Percentiles rank a stretch among this genome's conserved stretches.
Evolutionary conservation across 257 asterid species (phyloP).

Genomic region (Salvia rosmarinus): DNA sequence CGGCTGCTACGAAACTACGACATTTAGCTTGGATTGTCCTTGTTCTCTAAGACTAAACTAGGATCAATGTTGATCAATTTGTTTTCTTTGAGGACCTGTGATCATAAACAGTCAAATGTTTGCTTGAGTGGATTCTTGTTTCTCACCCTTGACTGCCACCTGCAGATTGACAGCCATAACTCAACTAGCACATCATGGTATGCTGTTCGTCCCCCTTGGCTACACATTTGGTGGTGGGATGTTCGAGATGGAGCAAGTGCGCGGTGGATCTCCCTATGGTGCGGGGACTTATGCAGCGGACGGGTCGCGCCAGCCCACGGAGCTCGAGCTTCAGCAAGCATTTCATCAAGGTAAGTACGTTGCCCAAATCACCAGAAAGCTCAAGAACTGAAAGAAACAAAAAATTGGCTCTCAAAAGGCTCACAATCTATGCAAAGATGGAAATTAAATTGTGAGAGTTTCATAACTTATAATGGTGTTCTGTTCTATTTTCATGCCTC

Average conservation of each 20-base stretch:
- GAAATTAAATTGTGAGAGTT: no score
- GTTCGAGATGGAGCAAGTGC: conserved; percentile 83
- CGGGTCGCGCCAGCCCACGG: conserved; percentile 77
- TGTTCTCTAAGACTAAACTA: background rate
- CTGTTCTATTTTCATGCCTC: no score
- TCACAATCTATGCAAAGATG: no score
- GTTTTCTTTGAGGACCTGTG: background rate
- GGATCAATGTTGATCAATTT: background rate
- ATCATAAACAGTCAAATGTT: background rate
- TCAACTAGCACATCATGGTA: conserved; percentile 89
- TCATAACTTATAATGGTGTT: no score
- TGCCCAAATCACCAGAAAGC: conserved; percentile 70
- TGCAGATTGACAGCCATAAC: conserved; percentile 81
- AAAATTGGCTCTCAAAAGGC: no score
- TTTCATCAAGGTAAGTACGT: conserved; percentile 83
- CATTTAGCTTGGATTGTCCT: no score
- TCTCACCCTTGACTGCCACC: no score
- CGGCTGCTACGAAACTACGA: no score
- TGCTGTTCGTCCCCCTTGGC: conserved; percentile 83
- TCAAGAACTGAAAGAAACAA: conserved; percentile 37
- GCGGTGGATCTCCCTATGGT: conserved; percentile 87
- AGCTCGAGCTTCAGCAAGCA: conserved; percentile 80
- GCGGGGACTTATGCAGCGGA: conserved; percentile 90
- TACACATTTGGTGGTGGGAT: conserved; percentile 78
- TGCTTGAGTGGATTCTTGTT: background rate